A percentile compares a stretch with the other conserved stretches of the same genome.
phyloP scores from a whole-genome alignment of 129 eudicot species.

The Helianthus tuberosus region DNA sequence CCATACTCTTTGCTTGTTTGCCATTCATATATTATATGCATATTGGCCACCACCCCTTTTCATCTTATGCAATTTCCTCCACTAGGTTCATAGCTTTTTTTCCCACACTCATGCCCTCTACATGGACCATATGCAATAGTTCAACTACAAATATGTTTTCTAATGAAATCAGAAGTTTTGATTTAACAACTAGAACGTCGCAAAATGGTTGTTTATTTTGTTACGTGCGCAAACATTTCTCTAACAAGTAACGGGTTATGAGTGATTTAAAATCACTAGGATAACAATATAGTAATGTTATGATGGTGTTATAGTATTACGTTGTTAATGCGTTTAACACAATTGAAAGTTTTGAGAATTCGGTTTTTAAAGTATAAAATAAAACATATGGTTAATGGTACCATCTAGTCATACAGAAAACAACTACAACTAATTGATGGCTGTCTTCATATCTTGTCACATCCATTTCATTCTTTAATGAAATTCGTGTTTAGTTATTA shows the following conservation, averaged over 20 bases:
- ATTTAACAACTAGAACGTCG: not conserved
- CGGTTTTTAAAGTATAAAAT: not conserved
- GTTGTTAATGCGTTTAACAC: not conserved
- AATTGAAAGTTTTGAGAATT: not conserved
- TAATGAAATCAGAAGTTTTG: not conserved
- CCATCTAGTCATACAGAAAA: not conserved
- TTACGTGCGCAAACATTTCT: not conserved
- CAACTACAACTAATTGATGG: not conserved
- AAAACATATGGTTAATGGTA: not conserved
- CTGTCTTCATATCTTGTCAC: not conserved
- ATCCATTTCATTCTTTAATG: no score
- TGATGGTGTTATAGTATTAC: not conserved
- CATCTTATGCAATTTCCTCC: slow-evolving; percentile 10
- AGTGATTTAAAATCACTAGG: not conserved
- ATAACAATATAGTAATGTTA: not conserved
- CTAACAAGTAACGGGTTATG: not conserved
- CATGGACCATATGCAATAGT: not conserved
- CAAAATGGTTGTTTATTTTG: not conserved
- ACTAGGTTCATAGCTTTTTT: not conserved
- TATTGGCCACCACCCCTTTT: slow-evolving; percentile 36
- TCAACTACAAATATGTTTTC: not conserved
- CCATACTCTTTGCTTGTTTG: slow-evolving; percentile 30
- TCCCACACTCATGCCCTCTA: not conserved
- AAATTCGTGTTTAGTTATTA: not conserved
- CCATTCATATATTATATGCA: slow-evolving; percentile 17